phyloP scores from a whole-genome alignment of 139 green algal species.

The Chlamydomonas schloesseri region DNA sequence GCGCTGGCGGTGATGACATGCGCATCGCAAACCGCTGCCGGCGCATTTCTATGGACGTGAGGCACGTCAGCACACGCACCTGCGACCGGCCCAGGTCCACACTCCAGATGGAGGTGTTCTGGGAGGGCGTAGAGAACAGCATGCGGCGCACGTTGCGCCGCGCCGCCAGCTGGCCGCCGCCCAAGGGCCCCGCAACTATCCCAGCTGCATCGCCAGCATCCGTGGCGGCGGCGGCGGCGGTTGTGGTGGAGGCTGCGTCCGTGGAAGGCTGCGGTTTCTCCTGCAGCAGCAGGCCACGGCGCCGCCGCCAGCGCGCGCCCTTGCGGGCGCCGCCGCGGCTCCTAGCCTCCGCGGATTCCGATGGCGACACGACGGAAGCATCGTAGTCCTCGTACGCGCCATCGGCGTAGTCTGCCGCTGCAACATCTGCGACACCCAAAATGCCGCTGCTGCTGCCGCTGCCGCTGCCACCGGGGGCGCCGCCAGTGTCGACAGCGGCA shows the following conservation, averaged over 20 bases:
- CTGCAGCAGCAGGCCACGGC: not conserved
- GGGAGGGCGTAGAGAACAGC: not conserved
- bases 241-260: too few species aligned
- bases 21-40: too few species aligned
- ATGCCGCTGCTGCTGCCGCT: too few species aligned
- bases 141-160: not conserved
- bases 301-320: not conserved
- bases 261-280: too few species aligned
- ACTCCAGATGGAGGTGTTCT: not conserved
- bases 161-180: not conserved
- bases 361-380: too few species aligned
- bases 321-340: not conserved
- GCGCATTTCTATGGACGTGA: too few species aligned
- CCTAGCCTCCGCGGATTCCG: too few species aligned
- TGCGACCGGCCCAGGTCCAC: conserved; percentile 2
- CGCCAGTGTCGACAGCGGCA: too few species aligned
- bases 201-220: not conserved
- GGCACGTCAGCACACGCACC: too few species aligned
- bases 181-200: not conserved
- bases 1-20: too few species aligned
- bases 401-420: not conserved
- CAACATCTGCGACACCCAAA: too few species aligned
- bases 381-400: not conserved
- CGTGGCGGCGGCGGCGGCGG: not conserved
- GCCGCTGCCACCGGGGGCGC: too few species aligned